Conservation (phyloP, 2,329 filamentous ascomycete genomes). For the Tolypocladium guangdongense region DNA sequence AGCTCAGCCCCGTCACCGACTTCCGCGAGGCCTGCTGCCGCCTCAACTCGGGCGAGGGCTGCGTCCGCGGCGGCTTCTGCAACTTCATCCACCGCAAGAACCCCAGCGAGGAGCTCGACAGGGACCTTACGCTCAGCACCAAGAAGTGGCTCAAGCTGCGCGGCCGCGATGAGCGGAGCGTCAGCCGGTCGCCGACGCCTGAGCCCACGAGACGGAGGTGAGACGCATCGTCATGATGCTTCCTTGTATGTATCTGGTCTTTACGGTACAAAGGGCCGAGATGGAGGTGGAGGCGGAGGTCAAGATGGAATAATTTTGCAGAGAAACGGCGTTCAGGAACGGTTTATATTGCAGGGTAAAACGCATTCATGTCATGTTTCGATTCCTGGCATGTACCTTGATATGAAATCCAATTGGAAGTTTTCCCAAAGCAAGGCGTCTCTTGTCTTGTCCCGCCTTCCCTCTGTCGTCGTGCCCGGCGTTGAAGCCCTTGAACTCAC, state of each 20-base stretch:
- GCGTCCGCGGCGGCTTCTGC: slow-evolving; percentile 92
- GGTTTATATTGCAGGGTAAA: slow-evolving; percentile 7
- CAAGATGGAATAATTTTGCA: background rate
- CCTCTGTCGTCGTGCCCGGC: background rate
- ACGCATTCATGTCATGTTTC: slow-evolving; percentile 7
- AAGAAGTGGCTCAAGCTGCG: slow-evolving; percentile 92
- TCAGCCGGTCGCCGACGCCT: slow-evolving; percentile 72
- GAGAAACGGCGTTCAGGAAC: slow-evolving; percentile 14
- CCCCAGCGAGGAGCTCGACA: slow-evolving; percentile 75
- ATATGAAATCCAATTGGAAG: slow-evolving; percentile 4
- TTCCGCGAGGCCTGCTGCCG: slow-evolving; percentile 96
- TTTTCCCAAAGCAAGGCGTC: background rate
- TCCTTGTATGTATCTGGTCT: background rate
- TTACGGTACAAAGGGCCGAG: background rate
- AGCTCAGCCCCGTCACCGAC: slow-evolving; percentile 91
- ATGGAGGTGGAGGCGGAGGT: background rate
- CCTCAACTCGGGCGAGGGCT: slow-evolving; percentile 88
- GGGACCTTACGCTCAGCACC: slow-evolving; percentile 75
- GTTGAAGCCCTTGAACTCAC: slow-evolving; percentile 3
- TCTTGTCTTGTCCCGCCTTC: background rate
- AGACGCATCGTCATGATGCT: background rate
- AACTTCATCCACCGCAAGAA: slow-evolving; percentile 99
- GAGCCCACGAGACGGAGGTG: slow-evolving; percentile 63
- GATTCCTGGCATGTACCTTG: slow-evolving; percentile 4
- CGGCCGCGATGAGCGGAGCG: slow-evolving; percentile 74